Base-by-base conservation (phyloP, 1,284 basidiomycete genomes). In the Cutaneotrichosporon cutaneum region DNA sequence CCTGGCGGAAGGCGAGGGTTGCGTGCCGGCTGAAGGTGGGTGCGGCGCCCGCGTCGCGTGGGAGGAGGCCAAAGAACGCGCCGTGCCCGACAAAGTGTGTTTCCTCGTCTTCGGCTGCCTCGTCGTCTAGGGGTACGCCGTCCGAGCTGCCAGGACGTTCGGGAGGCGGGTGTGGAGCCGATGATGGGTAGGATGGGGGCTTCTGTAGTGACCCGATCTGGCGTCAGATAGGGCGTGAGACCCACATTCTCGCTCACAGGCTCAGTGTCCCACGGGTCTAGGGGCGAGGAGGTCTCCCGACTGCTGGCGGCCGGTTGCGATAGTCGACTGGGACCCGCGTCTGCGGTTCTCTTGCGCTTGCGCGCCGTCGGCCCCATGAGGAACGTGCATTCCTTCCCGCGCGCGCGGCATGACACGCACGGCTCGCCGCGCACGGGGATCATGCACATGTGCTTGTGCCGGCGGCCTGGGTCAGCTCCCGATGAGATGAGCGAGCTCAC, bases 11-110 rank as follows among this genome's bases (percentile, higher is more conserved):
- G 1, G 64, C 50, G 13, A 74, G 56, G 9, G 58, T 60, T 9
- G 61, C 64, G 2, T 66, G 59, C 6, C 56, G 50, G 18, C 45
- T 60, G 51, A 66, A 65, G 0, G 32, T 58, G 18, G 53, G 27
- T 24, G 32, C 33, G 33, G 32, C 32, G 6, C 48, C 53, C 0
- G 44, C 22, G 8, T 56, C 45, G 11, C 42, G 54, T 2, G 71
- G 62, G 5, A 64, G 64, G 1, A 74, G 52, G 24, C 63, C 60
- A 5, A 62, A 58, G 62, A 72, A 70, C n/a, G n/a, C n/a, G 10
- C 67, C 68, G 11, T 68, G 57, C 2, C 73, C 70, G 10, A 75
- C 59, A 51, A 69, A 75, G 53, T 75, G 73, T 10, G 67, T 68
- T 44, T 74, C 72, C 8, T 70, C 63, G 13, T 64, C 67, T 4